These are phyloP conservation scores for Triticum monococcum DNA, from an alignment of 176 grass and related monocot species.

Conservation along the genomic window DNA sequence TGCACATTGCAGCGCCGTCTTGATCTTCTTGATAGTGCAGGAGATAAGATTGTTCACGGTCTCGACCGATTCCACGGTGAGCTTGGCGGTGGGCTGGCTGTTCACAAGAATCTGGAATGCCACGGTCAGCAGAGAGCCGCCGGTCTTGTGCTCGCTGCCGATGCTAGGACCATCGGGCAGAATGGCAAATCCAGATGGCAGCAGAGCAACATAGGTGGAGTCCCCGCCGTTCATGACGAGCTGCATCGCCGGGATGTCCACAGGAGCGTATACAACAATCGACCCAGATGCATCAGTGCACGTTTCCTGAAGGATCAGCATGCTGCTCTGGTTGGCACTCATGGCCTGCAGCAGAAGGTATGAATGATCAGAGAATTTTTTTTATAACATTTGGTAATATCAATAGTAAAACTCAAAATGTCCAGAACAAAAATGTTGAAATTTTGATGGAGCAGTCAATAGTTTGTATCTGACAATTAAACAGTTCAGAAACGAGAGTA, in stretches of 20 bases:
- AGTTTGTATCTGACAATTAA: constrained; percentile 15
- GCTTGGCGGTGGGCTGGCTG: constrained; percentile 90
- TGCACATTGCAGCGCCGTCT: constrained; percentile 58
- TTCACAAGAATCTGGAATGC: constrained; percentile 98
- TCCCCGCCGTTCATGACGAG: constrained; percentile 95
- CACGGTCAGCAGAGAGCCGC: constrained; percentile 73
- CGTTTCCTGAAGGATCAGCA: constrained; percentile 95
- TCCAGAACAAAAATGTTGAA: not conserved
- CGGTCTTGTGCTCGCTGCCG: constrained; percentile 20
- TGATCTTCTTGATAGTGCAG: constrained; percentile 98
- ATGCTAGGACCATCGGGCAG: constrained; percentile 61
- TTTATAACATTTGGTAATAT: not conserved
- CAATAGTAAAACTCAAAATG: not conserved
- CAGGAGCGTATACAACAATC: constrained; percentile 93
- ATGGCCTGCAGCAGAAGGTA: constrained; percentile 51
- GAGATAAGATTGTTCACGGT: constrained; percentile 92
- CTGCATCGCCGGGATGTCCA: constrained; percentile 97
- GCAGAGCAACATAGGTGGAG: constrained; percentile 83
- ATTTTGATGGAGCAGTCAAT: not conserved
- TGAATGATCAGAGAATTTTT: not conserved
- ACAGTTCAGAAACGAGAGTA: constrained; percentile 12
- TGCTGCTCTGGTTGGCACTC: constrained; percentile 91
- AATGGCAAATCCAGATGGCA: constrained; percentile 93
- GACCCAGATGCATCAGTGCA: constrained; percentile 91
- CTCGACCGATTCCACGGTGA: constrained; percentile 87